Evolutionary conservation across 2,329 filamentous ascomycete genomes (phyloP).

Genomic region (Hypoxylon sp.): DNA sequence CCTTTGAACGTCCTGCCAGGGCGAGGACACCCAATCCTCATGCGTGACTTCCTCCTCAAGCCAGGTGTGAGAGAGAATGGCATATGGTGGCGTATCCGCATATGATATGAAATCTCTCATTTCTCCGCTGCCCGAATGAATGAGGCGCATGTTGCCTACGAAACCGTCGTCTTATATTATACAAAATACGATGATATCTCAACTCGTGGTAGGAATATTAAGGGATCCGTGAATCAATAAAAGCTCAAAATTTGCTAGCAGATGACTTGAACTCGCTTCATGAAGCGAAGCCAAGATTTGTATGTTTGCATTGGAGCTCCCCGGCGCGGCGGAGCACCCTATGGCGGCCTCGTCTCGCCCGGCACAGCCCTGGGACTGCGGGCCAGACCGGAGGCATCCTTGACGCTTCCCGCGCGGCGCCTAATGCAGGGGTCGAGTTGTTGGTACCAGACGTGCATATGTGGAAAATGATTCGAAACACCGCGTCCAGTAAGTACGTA

Average conservation of each 20-base stretch:
- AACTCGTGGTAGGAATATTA: not conserved
- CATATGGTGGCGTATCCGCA: conserved; percentile 23
- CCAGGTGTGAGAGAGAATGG: conserved; percentile 48
- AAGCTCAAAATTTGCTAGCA: not conserved
- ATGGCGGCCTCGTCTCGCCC: not conserved
- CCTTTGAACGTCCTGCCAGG: conserved; percentile 12
- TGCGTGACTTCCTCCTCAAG: conserved; percentile 38
- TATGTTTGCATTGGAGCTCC: not conserved
- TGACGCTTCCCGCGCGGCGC: not conserved
- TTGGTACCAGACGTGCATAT: not conserved
- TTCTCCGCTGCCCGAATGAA: not conserved
- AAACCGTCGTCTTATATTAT: not conserved
- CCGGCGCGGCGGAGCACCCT: not conserved
- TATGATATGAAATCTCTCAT: not conserved
- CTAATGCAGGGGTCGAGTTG: not conserved
- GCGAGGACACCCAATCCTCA: not conserved
- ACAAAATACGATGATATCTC: not conserved
- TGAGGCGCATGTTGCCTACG: not conserved
- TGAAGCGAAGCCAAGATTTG: not conserved
- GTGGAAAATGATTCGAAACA: not conserved
- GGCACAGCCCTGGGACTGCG: not conserved
- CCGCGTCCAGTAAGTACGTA: not conserved
- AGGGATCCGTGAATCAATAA: not conserved
- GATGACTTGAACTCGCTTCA: not conserved
- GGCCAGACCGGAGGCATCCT: not conserved